Base-by-base conservation (phyloP, 2,329 filamentous ascomycete genomes). In the Penicillium sp. region DNA sequence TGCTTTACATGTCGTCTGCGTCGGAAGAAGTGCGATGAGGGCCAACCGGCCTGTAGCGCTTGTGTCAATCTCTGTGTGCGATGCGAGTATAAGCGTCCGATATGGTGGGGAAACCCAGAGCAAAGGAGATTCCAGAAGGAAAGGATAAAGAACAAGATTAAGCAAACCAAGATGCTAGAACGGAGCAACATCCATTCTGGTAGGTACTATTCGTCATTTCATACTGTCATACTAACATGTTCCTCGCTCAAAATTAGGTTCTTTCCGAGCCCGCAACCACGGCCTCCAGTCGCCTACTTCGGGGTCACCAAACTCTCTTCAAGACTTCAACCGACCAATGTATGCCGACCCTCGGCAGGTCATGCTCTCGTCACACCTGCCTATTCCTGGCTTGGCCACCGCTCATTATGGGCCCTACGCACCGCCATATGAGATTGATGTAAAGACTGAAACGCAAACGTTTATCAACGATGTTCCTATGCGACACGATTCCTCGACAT, bases 51-150 rank as follows among this genome's bases (percentile, higher is more conserved):
- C 40, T 85, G 82, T 66, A 77, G 74, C 59, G 80, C 82, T 49
- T 86, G 82, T 71, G 76, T 73, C 54, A 79, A 84, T 64, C 84
- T 98, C 46, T 86, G 87, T 44, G 78, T 98, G 47, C 78, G 79
- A 62, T 98, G 93, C 75, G 89, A 97, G 76, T 98, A 97, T 76
- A 95, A 95, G 78, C 78, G 90, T 65, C 93, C 93, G 29, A 82
- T 87, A 73, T 98, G 93, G 93, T 98, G 93, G 93, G 87, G 85
- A 72, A 96, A 93, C 77, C 86, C 87, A 64, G 89, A 95, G 54
- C 82, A 86, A 64, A 80, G 93, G 58, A 82, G 85, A 60, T 75
- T 84, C 46, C 89, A 96, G 69, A 98, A 97, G 74, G 93, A 97
- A 66, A 76, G 85, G 58, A 95, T 98, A 78, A 98, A 98, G 79